Base-by-base conservation (phyloP, 2,329 filamentous ascomycete genomes). In the Fusarium chaquense region DNA sequence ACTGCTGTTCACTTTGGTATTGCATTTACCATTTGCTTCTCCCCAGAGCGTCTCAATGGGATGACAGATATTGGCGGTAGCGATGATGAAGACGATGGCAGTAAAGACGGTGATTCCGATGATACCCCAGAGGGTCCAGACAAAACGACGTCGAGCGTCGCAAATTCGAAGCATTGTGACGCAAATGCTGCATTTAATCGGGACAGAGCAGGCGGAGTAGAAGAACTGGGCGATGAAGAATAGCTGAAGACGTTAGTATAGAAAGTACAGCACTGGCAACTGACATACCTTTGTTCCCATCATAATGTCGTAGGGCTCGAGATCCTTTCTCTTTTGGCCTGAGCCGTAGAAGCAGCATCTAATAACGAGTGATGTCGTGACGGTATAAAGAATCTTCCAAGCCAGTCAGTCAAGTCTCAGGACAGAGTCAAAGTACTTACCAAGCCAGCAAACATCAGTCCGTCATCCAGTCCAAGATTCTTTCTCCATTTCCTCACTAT, bases 131-230 rank as follows among this genome's bases (percentile, higher is more conserved):
- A 73, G 60, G 1, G 57, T 70, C 54, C 36, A 66, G 5, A 68
- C 67, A 30, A 62, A 72, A 6, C 61, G 54, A 22, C 64, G 68
- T 3, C 69, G 65, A 0, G 61, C 6, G 38, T 68, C 69, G 13
- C 75, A 65, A 5, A 77, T 77, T 15, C 76, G 74, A 5, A 77
- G 65, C 43, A 77, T 72, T 0, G 73, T 75, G 2, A 75, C 67
- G 38, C 76, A 73, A 20, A 77, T 77, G 13, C 74, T 76, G 2
- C 58, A 6, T 30, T 77, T 77, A 55, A 77, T 74, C 11, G 72
- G 72, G 1, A 74, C 72, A 2, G 72, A 67, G 18, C 69, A 66
- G 5, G 62, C 28, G 5, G 55, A 43, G 45, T 74, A 74, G 58
- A 70, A 69, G 54, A 74, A 62, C 4, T 74, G 64, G 2, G 69